phyloP scores from a whole-genome alignment of 345 rosid genomes.

The Sapria himalayana region DNA sequence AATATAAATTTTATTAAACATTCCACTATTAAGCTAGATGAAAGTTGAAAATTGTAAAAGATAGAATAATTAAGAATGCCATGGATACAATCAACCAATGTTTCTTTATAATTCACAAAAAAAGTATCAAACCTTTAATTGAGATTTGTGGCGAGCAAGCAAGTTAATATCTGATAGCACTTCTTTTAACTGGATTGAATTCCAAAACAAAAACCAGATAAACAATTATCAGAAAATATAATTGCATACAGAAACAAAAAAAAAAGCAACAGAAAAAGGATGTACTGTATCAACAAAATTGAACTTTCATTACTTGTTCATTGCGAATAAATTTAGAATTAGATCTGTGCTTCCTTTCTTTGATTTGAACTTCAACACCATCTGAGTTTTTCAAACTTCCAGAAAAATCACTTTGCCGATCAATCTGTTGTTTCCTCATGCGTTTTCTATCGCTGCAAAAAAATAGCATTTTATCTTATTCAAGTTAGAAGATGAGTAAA shows the following conservation, averaged over 20 bases:
- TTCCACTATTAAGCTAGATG: no score
- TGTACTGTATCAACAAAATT: neutral
- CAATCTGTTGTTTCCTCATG: constrained; percentile 27
- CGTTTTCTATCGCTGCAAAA: constrained; percentile 28
- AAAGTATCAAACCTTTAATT: constrained; percentile 33
- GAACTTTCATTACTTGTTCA: constrained; percentile 32
- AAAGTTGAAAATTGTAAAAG: no score
- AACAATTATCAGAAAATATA: neutral
- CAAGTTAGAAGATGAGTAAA: no score
- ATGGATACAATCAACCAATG: no score
- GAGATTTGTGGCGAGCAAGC: constrained; percentile 29
- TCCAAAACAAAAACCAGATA: constrained; percentile 3
- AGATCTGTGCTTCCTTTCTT: constrained; percentile 21
- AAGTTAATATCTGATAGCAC: constrained; percentile 23
- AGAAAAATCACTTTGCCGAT: constrained; percentile 34
- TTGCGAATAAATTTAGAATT: constrained; percentile 24
- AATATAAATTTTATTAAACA: no score
- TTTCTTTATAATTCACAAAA: no score
- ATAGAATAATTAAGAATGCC: no score
- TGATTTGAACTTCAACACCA: constrained; percentile 25
- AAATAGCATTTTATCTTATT: constrained; percentile 5
- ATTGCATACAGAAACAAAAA: neutral
- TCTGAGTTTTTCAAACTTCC: constrained; percentile 33
- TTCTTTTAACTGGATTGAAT: constrained; percentile 41
- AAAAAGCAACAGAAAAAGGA: neutral